A percentile compares a stretch with the other conserved stretches of the same genome.
Evolutionary conservation across 768 basidiomycete species (phyloP).

Genomic region (Clathrus columnatus): DNA sequence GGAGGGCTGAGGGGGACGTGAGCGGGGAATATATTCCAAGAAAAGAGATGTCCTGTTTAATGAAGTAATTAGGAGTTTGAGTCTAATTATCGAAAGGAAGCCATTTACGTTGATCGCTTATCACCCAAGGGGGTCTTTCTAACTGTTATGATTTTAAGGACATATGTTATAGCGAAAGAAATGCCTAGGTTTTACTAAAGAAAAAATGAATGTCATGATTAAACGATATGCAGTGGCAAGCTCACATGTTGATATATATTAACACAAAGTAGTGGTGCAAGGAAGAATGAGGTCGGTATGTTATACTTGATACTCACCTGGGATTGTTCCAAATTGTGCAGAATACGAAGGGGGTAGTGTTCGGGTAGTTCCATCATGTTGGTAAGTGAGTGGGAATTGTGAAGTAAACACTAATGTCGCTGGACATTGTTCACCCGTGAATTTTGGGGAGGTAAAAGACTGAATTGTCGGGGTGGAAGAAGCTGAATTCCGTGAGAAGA

Average conservation of each 20-base stretch:
- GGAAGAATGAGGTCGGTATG: too few species aligned
- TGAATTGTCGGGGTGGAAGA: neutral
- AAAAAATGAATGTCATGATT: neutral
- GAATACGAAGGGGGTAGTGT: neutral
- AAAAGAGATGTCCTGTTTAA: constrained; percentile 36
- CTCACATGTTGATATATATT: too few species aligned
- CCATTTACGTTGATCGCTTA: constrained; percentile 3
- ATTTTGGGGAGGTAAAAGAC: neutral
- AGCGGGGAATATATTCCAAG: constrained; percentile 44
- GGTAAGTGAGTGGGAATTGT: neutral
- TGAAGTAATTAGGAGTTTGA: neutral
- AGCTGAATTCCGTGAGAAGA: neutral
- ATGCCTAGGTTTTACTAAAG: neutral
- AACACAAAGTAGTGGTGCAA: too few species aligned
- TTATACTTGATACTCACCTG: neutral
- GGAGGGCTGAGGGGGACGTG: constrained; percentile 48
- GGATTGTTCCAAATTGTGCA: neutral
- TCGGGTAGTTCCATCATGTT: neutral
- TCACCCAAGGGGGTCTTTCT: constrained; percentile 3
- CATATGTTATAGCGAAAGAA: neutral
- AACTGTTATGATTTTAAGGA: neutral
- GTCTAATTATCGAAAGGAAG: neutral
- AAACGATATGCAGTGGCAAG: neutral
- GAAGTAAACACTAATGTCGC: neutral
- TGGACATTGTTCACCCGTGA: neutral